Evolutionary conservation across 495 filamentous ascomycete genomes (phyloP).

Genomic region (Lindgomyces ingoldianus): DNA sequence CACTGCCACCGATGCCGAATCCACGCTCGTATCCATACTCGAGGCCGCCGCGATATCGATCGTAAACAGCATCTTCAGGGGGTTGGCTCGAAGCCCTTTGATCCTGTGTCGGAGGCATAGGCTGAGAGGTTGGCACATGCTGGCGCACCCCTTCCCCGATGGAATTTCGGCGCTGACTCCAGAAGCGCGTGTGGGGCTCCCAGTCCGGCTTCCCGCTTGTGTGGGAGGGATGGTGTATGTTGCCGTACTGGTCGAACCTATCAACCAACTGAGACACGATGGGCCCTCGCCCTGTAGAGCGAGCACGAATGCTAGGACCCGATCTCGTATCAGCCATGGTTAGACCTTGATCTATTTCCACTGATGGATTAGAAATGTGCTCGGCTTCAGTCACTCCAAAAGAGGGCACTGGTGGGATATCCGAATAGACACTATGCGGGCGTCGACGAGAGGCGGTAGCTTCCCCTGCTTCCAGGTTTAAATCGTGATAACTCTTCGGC

Average conservation of each 20-base stretch:
- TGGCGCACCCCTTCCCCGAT: slow-evolving; percentile 31
- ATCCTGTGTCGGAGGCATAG: neutral
- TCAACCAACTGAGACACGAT: slow-evolving; percentile 28
- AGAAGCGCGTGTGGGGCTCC: slow-evolving; percentile 31
- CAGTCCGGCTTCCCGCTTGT: slow-evolving; percentile 18
- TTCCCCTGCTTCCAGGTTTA: slow-evolving; percentile 21
- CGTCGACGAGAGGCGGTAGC: neutral
- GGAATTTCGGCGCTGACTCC: slow-evolving; percentile 38
- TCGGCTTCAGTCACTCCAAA: neutral
- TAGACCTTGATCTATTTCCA: neutral
- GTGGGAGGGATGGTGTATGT: neutral
- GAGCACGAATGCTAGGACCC: slow-evolving; percentile 4
- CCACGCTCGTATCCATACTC: slow-evolving; percentile 50
- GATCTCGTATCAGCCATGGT: neutral
- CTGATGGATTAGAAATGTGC: neutral
- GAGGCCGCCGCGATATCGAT: slow-evolving; percentile 50
- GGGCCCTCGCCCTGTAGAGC: slow-evolving; percentile 16
- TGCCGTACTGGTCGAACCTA: slow-evolving; percentile 19
- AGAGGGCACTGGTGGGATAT: slow-evolving; percentile 39
- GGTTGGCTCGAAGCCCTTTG: slow-evolving; percentile 1
- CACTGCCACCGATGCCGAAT: slow-evolving; percentile 45
- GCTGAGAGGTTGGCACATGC: neutral
- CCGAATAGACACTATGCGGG: slow-evolving; percentile 28
- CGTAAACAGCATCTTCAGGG: slow-evolving; percentile 23
- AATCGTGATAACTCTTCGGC: slow-evolving; percentile 36